Evolutionary conservation across 2,329 filamentous ascomycete genomes (phyloP).

Genomic region (Aureobasidium sp.): DNA sequence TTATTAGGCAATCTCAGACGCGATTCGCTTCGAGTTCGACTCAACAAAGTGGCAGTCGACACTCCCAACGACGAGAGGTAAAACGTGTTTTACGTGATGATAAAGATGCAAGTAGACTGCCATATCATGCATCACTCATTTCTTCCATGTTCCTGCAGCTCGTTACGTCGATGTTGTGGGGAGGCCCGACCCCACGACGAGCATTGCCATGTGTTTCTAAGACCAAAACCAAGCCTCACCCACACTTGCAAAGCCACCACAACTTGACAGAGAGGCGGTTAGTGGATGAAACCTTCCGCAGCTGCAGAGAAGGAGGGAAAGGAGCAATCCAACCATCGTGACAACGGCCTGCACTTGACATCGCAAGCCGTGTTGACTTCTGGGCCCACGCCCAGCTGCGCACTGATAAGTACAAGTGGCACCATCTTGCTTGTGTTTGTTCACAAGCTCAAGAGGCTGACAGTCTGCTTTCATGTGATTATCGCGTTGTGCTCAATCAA

Average conservation of each 20-base stretch:
- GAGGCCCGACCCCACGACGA: slow-evolving; percentile 6
- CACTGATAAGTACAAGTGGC: background rate
- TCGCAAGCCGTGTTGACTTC: background rate
- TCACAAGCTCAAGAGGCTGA: background rate
- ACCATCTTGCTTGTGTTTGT: background rate
- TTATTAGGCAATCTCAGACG: background rate
- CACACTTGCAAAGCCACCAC: slow-evolving; percentile 9
- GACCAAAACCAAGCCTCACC: slow-evolving; percentile 6
- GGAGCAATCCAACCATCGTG: background rate
- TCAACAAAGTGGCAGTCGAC: background rate
- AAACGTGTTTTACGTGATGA: background rate
- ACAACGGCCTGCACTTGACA: background rate
- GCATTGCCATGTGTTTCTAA: slow-evolving; percentile 4
- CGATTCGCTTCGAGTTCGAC: background rate
- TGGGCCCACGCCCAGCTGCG: background rate
- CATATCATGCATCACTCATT: background rate
- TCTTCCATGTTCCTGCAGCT: background rate
- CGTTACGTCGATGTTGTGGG: background rate
- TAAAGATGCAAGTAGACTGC: background rate
- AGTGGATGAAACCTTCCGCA: background rate
- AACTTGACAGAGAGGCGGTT: background rate
- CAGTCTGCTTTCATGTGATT: background rate
- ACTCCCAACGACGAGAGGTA: background rate
- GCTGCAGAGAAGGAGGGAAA: background rate
- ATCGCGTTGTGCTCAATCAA: background rate